Base-by-base conservation (phyloP, 225 moss, liverwort and hornwort species). In the Polytrichum commune region DNA sequence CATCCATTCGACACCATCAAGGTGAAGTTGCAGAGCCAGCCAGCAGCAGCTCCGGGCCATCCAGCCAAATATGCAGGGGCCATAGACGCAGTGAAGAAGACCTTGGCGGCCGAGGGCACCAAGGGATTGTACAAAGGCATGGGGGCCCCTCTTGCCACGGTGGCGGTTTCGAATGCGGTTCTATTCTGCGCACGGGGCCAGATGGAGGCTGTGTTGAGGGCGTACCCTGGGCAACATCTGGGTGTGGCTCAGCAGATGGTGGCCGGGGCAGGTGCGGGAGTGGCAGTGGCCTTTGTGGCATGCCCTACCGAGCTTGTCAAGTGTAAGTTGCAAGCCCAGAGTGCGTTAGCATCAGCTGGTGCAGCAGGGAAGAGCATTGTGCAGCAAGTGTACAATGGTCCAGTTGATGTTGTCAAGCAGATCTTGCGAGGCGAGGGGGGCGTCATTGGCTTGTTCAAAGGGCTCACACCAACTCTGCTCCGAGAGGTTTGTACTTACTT, bases 1-100 rank as follows among this genome's bases (percentile, higher is more conserved):
- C 89, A 89, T 63, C 89, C 89, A 3, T 89, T 89, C 63, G 85
- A 89, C 74, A 89, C 89, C 65, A 89, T 89, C 68, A 89, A 89
- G 27, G 88, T 89, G 78, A 89, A 89, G 71, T 53, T 89, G 54
- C 88, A 89, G 63, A 89, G 88, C 78, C 88, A 89, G 69, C 80
- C 88, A 19, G 74, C 66, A 64, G 80, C 88, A 16, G 69, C 70
- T 19, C 88, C 88, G 5, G 88, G 88, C 46, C 78, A 85, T 29
- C 71, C 68, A 7, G 80, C 88, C 26, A 82, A 80, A 32, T 89
- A 76, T 69, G 75, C 85, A 5, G 89, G 89, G 25, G 89, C 89
- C 20, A 74, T 89, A 53, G 89, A 89, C 23, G 89, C 89, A 19
- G 82, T 85, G 18, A 83, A 27, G 72, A 89, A 89, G 56, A 89